Percentiles rank a stretch among this genome's conserved stretches.
phyloP scores from a whole-genome alignment of 164 flowering plant genomes.

The Vitis rupestris region DNA sequence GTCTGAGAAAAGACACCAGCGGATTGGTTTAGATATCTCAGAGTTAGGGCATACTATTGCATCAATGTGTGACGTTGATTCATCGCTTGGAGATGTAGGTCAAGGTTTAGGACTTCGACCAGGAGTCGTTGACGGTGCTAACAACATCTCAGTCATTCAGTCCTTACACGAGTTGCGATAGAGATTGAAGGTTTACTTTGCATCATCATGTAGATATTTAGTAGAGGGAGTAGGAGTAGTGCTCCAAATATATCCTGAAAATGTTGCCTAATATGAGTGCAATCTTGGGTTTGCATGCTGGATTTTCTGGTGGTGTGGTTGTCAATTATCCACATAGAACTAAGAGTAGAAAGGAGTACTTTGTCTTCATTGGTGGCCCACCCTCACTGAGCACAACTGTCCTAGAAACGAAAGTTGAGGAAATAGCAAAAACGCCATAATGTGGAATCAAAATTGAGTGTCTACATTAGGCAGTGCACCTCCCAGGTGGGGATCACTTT shows the following conservation, averaged over 20 bases:
- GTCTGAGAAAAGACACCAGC: conserved; percentile 77
- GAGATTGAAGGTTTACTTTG: conserved; percentile 93
- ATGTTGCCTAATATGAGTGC: conserved; percentile 72
- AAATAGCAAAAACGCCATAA: too few species aligned
- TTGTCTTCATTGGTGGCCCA: too few species aligned
- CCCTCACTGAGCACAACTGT: too few species aligned
- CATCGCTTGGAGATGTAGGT: conserved; percentile 87
- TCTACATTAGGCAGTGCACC: not conserved
- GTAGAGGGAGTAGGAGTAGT: conserved; percentile 93
- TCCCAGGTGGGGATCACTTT: too few species aligned
- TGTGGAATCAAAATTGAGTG: too few species aligned
- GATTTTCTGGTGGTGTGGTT: too few species aligned
- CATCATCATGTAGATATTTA: conserved; percentile 75
- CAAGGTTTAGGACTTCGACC: conserved; percentile 88
- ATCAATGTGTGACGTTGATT: conserved; percentile 81
- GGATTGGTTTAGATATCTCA: conserved; percentile 78
- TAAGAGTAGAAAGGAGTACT: too few species aligned
- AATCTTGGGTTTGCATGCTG: conserved; percentile 30
- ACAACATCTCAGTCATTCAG: conserved; percentile 97
- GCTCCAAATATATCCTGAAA: conserved; percentile 88
- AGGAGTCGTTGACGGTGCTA: conserved; percentile 91
- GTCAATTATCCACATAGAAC: too few species aligned
- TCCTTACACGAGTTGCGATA: conserved; percentile 79
- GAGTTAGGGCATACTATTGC: conserved; percentile 57
- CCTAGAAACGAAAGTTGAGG: too few species aligned